These are phyloP conservation scores for Rubia yunnanensis DNA, from an alignment of 257 asterid genomes.

Conservation along the genomic window DNA sequence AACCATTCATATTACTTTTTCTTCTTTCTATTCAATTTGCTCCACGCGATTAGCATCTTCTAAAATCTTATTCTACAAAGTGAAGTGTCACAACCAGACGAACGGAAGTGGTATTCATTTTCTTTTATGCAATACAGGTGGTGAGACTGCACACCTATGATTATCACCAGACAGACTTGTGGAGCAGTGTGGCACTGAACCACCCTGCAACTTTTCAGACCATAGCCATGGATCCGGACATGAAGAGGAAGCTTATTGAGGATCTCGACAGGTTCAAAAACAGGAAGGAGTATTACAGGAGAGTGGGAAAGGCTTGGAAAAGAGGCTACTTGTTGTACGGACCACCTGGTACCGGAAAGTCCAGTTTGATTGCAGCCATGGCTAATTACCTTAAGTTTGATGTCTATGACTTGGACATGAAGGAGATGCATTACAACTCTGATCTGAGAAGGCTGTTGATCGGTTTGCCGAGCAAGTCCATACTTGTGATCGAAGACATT, in stretches of 20 bases:
- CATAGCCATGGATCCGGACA: slow-evolving; percentile 53
- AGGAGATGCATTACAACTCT: slow-evolving; percentile 71
- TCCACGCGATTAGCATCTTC: no score
- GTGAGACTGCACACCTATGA: slow-evolving; percentile 64
- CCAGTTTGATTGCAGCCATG: slow-evolving; percentile 84
- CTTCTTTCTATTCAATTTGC: no score
- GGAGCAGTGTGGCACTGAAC: slow-evolving; percentile 60
- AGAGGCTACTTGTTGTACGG: slow-evolving; percentile 71
- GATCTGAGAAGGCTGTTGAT: slow-evolving; percentile 73
- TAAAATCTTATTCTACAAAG: no score
- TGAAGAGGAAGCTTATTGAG: slow-evolving; percentile 33
- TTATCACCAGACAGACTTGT: slow-evolving; percentile 52
- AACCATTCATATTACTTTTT: no score
- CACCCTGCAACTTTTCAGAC: slow-evolving; percentile 63
- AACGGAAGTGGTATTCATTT: no score
- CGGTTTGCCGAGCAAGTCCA: slow-evolving; percentile 55
- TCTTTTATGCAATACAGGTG: neutral
- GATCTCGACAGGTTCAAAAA: slow-evolving; percentile 56
- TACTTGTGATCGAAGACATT: slow-evolving; percentile 72
- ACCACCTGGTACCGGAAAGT: slow-evolving; percentile 76
- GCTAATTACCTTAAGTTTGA: slow-evolving; percentile 73
- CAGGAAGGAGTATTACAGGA: slow-evolving; percentile 61
- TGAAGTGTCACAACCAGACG: no score
- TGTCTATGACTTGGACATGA: slow-evolving; percentile 66
- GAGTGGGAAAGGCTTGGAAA: slow-evolving; percentile 80